Conservation (phyloP, 176 grass and related monocot species). For the Bromus sterilis region DNA sequence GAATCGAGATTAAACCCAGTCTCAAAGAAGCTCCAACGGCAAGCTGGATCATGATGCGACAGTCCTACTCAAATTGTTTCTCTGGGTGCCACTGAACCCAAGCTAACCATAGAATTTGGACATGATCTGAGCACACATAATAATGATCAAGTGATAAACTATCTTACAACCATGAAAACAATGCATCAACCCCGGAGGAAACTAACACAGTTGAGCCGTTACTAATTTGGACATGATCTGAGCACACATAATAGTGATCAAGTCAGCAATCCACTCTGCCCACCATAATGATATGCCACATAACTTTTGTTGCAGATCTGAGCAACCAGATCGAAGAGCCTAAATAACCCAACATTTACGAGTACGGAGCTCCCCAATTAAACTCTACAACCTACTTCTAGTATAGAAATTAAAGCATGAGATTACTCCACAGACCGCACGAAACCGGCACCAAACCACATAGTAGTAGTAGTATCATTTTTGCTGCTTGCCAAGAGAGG, state of each 20-base stretch:
- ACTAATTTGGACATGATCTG: neutral
- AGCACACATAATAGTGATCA: neutral
- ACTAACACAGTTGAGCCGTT: neutral
- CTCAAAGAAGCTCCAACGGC: neutral
- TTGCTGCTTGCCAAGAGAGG: neutral
- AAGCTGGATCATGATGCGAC: neutral
- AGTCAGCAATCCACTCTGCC: neutral
- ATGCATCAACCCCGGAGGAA: neutral
- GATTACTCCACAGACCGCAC: neutral
- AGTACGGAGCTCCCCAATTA: neutral
- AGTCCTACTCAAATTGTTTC: neutral
- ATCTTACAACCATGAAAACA: neutral
- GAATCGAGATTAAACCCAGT: neutral
- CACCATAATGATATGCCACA: neutral
- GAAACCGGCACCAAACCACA: neutral
- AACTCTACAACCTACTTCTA: too few species aligned
- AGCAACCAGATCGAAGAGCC: neutral
- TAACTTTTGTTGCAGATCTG: constrained; percentile 10
- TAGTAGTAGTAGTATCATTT: too few species aligned
- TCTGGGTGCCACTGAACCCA: neutral
- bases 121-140: neutral
- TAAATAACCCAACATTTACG: neutral
- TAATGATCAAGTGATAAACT: neutral
- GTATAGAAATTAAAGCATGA: neutral
- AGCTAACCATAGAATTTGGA: neutral